Evolutionary conservation across 2,329 filamentous ascomycete species (phyloP), one percentile per base, ranked within the genome.

Genomic region (Cercospora beticola): DNA sequence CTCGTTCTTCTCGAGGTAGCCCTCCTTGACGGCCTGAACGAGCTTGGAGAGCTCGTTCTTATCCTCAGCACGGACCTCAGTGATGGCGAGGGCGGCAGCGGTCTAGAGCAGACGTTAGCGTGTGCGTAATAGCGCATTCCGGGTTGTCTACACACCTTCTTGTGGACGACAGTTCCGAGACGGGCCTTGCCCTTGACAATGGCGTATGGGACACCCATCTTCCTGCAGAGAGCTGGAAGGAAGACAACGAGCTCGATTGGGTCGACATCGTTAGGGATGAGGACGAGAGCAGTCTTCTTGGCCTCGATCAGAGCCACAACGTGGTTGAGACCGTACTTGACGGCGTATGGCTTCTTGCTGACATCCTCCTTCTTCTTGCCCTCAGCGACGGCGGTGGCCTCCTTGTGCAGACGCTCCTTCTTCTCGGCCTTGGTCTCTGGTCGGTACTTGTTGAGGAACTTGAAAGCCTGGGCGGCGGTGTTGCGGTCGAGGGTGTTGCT

Each of bases 281-380:
- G 90, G 81, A 99, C 96, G 75, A 99, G 89, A 73, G 92, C 90
- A 76, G 95, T 94, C 91, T 99, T 99, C 93, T 99, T 99, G 89
- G 97, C 97, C 90, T 97, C 93, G 79, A 97, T 92, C 78, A 97
- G 88, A 76, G 92, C 93, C 76, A 97, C 93, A 68, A 99, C 95
- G 88, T 99, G 95, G 91, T 99, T 99, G 80, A 99, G 90, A 87
- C 95, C 95, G 86, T 97, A 99, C 91, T 99, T 99, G 89, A 95
- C 94, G 76, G 91, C 86, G 86, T 97, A 99, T 80, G 95, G 95
- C 92, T 99, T 99, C 93, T 98, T 98, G 91, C 89, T 92, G 82
- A 97, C 94, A 80, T 97, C 94, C 89, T 99, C 96, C 92, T 98
- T 98, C 92, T 98, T 99, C 92, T 98, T 97, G 84, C 96, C 95